Base-by-base conservation (phyloP, 1,139 yeast species). In the Debaryomyces singareniensis region DNA sequence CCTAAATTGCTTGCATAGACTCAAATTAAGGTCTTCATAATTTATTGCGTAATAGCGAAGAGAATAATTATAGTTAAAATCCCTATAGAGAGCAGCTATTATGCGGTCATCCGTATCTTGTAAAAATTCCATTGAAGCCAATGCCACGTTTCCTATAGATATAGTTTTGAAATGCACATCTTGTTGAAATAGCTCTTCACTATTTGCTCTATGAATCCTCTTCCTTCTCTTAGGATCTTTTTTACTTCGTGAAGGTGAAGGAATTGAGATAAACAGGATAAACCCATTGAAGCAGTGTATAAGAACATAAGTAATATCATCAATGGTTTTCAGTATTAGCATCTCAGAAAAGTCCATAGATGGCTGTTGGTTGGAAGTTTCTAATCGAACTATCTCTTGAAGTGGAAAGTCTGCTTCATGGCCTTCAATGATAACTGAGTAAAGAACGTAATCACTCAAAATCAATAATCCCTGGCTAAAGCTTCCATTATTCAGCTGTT, bases 21-120 rank as follows among this genome's bases (percentile, higher is more conserved):
- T 30, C 16, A 51, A 34, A 2, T 30, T 32, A 7, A 32, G 36
- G 4, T 32, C 29, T 2, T 24, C 20, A 5, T 29, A 5, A n/a
- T 41, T 36, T 4, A 55, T 33, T 11, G 39, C 29, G 36, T 59
- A 61, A 35, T 44, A 53, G 20, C 71, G 41, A 26, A 65, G 35
- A 3, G 62, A 56, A 31, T 48, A 55, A 25, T 49, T 46, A 36
- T 53, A 58, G 27, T 57, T 55, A 27, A 54, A 53, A 32, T 63
- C 70, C 20, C 69, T 45, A 37, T 61, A 63, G 11, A 63, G 38
- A 1, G 63, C 38, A 0, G 65, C 64, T 9, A 64, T 18, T 3
- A 38, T 26, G 10, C 35, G 16, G 4, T 16, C n/a, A 14, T 26
- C 25, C 6, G 26, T 5, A 11, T 20, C 25, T 1, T 30, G 23